Evolutionary conservation across 768 basidiomycete species (phyloP).

Genomic region (Chiua virens): DNA sequence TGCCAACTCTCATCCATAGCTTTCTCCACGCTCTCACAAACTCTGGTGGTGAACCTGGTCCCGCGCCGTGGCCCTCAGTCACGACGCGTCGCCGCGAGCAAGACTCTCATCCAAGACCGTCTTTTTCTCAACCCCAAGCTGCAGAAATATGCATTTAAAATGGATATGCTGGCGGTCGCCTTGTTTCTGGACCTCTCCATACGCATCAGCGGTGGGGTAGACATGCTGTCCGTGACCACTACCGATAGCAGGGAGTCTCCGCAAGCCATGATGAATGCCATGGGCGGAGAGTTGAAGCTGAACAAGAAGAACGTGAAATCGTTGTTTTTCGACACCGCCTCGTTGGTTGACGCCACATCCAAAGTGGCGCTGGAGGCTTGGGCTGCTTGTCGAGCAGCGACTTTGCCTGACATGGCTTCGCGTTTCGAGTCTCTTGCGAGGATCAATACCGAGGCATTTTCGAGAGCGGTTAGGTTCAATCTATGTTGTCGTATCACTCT

Average conservation of each 20-base stretch:
- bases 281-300: constrained; percentile 39
- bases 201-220: constrained; percentile 36
- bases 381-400: constrained; percentile 41
- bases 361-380: constrained; percentile 45
- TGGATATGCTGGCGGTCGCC: constrained; percentile 45
- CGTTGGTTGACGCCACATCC: constrained; percentile 13
- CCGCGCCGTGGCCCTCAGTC: constrained; percentile 8
- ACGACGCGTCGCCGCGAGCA: constrained; percentile 4
- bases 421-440: constrained; percentile 16
- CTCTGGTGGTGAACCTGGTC: constrained; percentile 36
- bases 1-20: constrained; percentile 39
- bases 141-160: constrained; percentile 42
- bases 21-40: constrained; percentile 36
- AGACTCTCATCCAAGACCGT: constrained; percentile 27
- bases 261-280: constrained; percentile 32
- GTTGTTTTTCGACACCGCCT: constrained; percentile 31
- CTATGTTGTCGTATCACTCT: neutral
- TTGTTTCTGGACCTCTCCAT: constrained; percentile 41
- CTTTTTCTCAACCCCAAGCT: constrained; percentile 32
- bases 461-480: constrained; percentile 22
- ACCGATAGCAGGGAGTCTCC: constrained; percentile 31
- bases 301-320: constrained; percentile 24
- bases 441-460: constrained; percentile 29
- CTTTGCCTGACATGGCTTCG: constrained; percentile 17
- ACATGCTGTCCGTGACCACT: constrained; percentile 40